These are phyloP conservation scores for Amanita fuliginea DNA, from an alignment of 768 basidiomycete genomes.

Conservation along the genomic window DNA sequence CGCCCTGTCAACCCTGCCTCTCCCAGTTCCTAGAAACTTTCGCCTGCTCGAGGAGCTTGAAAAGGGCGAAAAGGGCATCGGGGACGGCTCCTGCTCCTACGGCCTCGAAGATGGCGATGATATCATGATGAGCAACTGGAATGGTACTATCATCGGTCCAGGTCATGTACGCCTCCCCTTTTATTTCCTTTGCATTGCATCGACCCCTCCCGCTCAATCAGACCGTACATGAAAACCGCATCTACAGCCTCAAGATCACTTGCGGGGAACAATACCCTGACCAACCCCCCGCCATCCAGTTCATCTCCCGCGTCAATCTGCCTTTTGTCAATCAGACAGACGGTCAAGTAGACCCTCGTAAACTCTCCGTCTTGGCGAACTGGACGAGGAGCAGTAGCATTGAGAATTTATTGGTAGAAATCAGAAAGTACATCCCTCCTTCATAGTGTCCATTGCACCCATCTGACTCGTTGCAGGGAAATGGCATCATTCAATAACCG, in stretches of 20 bases:
- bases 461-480: slow-evolving; percentile 42
- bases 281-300: slow-evolving; percentile 66
- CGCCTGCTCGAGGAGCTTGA: slow-evolving; percentile 96
- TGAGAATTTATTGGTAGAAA: slow-evolving; percentile 86
- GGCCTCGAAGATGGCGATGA: slow-evolving; percentile 94
- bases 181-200: slow-evolving; percentile 5
- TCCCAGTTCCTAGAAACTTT: slow-evolving; percentile 89
- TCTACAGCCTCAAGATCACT: slow-evolving; percentile 88
- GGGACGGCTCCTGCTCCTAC: slow-evolving; percentile 96
- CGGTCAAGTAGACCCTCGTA: slow-evolving; percentile 69
- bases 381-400: slow-evolving; percentile 77
- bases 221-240: slow-evolving; percentile 98
- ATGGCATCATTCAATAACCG: slow-evolving; percentile 90
- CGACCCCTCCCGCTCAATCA: slow-evolving; percentile 20
- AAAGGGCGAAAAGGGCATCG: slow-evolving; percentile 99
- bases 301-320: slow-evolving; percentile 84
- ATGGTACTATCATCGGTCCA: slow-evolving; percentile 97
- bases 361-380: slow-evolving; percentile 57
- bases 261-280: slow-evolving; percentile 77
- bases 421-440: slow-evolving; percentile 59
- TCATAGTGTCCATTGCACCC: not conserved
- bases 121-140: slow-evolving; percentile 97
- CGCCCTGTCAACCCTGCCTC: not conserved
- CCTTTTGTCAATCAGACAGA: slow-evolving; percentile 74
- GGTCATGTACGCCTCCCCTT: slow-evolving; percentile 62